Percentiles rank a stretch among this genome's conserved stretches.
These are phyloP conservation scores for Allomyces javanicus DNA, from an alignment of 192 early-diverging fungal genomes.

Conservation along the genomic window DNA sequence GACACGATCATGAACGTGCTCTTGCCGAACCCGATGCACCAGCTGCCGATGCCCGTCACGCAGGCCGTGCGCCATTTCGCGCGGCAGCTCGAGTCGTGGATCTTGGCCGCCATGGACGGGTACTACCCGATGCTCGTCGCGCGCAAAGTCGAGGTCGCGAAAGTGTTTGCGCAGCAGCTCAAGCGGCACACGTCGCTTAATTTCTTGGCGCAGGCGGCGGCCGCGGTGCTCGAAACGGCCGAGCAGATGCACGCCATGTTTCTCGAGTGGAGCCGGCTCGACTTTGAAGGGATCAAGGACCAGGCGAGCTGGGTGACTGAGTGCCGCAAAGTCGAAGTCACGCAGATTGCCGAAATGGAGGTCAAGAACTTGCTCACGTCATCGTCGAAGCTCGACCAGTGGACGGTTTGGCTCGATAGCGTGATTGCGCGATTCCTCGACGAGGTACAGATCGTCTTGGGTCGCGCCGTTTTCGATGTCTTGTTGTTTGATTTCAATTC, in stretches of 20 bases:
- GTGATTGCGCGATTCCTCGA: conserved; percentile 16
- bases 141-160: conserved; percentile 20
- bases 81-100: conserved; percentile 12
- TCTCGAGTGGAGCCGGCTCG: conserved; percentile 20
- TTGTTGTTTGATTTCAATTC: neutral
- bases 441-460: neutral
- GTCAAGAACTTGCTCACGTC: conserved; percentile 12
- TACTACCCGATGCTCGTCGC: conserved; percentile 7
- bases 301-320: conserved; percentile 29
- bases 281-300: conserved; percentile 19
- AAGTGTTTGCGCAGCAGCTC: conserved; percentile 22
- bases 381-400: conserved; percentile 11
- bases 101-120: conserved; percentile 8
- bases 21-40: conserved; percentile 11
- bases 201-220: conserved; percentile 17
- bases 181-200: conserved; percentile 22
- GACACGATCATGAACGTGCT: conserved; percentile 20
- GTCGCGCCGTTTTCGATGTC: neutral
- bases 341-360: conserved; percentile 16
- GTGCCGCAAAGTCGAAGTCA: conserved; percentile 16
- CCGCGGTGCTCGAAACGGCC: conserved; percentile 13
- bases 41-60: conserved; percentile 13
- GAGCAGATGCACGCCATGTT: conserved; percentile 13
- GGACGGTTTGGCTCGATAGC: conserved; percentile 19
- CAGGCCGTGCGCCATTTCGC: conserved; percentile 12